Evolutionary conservation across 805 yeast genomes (phyloP).

Genomic region (Ogataea methanolica): DNA sequence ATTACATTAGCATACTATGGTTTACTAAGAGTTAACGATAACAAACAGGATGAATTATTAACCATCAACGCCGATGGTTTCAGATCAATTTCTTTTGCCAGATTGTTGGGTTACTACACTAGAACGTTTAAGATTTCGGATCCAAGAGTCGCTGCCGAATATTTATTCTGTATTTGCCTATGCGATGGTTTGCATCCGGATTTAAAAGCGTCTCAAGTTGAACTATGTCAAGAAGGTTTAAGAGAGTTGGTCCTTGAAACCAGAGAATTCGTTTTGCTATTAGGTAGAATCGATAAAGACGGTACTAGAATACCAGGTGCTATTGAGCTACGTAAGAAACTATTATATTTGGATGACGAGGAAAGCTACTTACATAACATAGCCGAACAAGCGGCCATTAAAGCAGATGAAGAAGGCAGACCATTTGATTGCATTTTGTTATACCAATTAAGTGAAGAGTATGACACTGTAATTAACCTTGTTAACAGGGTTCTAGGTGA

Average conservation of each 20-base stretch:
- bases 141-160: slow-evolving; percentile 90
- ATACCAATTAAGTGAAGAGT: slow-evolving; percentile 85
- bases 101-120: slow-evolving; percentile 74
- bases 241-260: slow-evolving; percentile 83
- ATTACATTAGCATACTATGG: slow-evolving; percentile 76
- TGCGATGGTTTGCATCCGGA: slow-evolving; percentile 30
- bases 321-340: slow-evolving; percentile 68
- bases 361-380: slow-evolving; percentile 62
- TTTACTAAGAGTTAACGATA: slow-evolving; percentile 42
- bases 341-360: slow-evolving; percentile 56
- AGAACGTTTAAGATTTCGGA: slow-evolving; percentile 79
- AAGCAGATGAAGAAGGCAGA: slow-evolving; percentile 90
- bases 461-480: slow-evolving; percentile 70
- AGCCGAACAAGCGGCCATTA: slow-evolving; percentile 78
- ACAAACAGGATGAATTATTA: slow-evolving; percentile 19
- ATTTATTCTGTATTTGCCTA: slow-evolving; percentile 66
- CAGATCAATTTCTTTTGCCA: slow-evolving; percentile 43
- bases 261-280: slow-evolving; percentile 70
- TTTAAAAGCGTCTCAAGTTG: slow-evolving; percentile 38
- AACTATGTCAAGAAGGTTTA: slow-evolving; percentile 69
- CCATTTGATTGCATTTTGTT: slow-evolving; percentile 77
- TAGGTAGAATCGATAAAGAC: slow-evolving; percentile 78
- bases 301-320: slow-evolving; percentile 81
- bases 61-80: slow-evolving; percentile 30
- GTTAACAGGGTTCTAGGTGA: slow-evolving; percentile 79